Base-by-base conservation (phyloP, 352 stramenopile genomes). In the Saprolegnia diclina region DNA sequence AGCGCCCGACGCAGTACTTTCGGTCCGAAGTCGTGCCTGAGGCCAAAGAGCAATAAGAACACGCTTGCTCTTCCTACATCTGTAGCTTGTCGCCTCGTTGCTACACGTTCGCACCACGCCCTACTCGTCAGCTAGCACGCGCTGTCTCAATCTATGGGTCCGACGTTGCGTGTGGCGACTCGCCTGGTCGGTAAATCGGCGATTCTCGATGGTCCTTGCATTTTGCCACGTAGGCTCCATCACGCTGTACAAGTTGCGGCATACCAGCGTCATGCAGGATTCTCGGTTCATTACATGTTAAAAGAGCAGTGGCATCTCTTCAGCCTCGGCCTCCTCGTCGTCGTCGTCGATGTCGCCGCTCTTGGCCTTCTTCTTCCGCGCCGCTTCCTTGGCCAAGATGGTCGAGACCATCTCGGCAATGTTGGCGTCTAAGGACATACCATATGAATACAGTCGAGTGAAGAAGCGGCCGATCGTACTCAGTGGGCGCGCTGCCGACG, bases 401-500 rank as follows among this genome's bases (percentile, higher is more conserved):
- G 16, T 5, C 13, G 6, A 4, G 18, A 32, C 57, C 57, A 65
- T 21, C 45, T 50, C 57, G n/a, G 19, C 24, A 32, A 65, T 65
- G 24, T 52, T 64, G 3, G 35, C 26, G 10, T 63, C 13, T 45
- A n/a, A 38, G 4, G 16, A n/a, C 35, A 35, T 35, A 5, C 29
- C 16, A 9, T 21, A 57, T 63, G 4, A 67, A 2, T 11, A 13
- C 4, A 63, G 6, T 13, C 9, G 16, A 65, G 11, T 24, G 59
- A 32, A 11, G 59, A 53, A 24, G 29, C 32, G 9, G 13, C 1
- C 52, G 37, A 0, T 26, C 67, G 5, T 76, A 83, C 75, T 74
- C 3, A 94, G 73, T 19, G 86, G 86, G 0, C 84, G 82, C 46
- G 81, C 71, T 3, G 86, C 89, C 0, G 83, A 84, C 64, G 83